phyloP scores from a whole-genome alignment of 768 basidiomycete genomes.

The Polyporus arcularius region DNA sequence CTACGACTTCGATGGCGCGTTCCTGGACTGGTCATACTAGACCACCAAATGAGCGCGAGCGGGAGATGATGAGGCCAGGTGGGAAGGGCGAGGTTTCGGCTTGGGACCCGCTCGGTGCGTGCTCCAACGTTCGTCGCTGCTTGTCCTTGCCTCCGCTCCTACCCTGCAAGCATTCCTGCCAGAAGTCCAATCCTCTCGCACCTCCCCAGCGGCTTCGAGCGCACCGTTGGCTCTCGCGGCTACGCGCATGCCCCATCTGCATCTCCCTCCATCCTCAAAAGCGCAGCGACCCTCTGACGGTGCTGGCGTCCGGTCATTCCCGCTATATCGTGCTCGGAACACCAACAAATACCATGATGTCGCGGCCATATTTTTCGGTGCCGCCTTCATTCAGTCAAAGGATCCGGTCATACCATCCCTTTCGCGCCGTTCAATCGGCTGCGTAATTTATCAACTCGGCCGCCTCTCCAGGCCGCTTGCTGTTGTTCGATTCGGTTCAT shows the following conservation, averaged over 20 bases:
- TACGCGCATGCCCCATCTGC: too few relatives aligned
- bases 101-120: constrained; percentile 4
- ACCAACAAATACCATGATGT: too few relatives aligned
- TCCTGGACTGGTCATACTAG: constrained; percentile 33
- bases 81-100: neutral
- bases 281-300: too few relatives aligned
- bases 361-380: constrained; percentile 17
- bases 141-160: neutral
- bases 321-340: neutral
- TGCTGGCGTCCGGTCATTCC: neutral
- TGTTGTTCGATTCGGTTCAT: constrained; percentile 13
- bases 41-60: neutral
- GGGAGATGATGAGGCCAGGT: neutral
- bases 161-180: neutral
- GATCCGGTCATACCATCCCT: neutral
- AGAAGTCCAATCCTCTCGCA: too few relatives aligned
- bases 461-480: constrained; percentile 9
- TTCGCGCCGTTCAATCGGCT: constrained; percentile 1
- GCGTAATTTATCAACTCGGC: constrained; percentile 20
- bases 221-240: too few relatives aligned
- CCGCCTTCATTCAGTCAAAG: neutral
- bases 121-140: neutral
- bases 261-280: too few relatives aligned
- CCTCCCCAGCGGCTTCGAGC: too few relatives aligned
- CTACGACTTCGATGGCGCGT: constrained; percentile 30